A percentile compares a stretch with the other conserved stretches of the same genome.
These are phyloP conservation scores for Camillea tinctor DNA, from an alignment of 2,329 filamentous ascomycete species.

Conservation along the genomic window DNA sequence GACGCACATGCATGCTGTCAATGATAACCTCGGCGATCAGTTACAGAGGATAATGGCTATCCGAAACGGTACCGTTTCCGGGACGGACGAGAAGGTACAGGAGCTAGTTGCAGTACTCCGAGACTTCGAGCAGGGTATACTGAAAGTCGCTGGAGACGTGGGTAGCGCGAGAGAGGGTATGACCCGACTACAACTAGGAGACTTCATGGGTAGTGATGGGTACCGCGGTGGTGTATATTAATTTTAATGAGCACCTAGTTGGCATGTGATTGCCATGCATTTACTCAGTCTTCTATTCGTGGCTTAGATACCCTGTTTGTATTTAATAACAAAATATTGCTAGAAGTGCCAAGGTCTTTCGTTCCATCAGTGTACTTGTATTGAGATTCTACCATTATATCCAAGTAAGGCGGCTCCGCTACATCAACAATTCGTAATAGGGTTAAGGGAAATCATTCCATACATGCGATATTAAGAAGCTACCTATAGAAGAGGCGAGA, in stretches of 20 bases:
- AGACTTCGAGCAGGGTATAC: conserved; percentile 64
- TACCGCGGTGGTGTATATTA: conserved; percentile 31
- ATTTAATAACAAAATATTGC: conserved; percentile 1
- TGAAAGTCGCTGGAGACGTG: conserved; percentile 61
- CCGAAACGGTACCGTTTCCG: conserved; percentile 36
- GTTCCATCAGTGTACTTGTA: not conserved
- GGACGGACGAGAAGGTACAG: conserved; percentile 45
- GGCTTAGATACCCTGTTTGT: conserved; percentile 28
- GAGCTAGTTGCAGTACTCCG: conserved; percentile 59
- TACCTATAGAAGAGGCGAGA: not conserved
- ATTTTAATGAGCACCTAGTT: conserved; percentile 7
- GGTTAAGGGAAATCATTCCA: not conserved
- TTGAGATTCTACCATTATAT: not conserved
- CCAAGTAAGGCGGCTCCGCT: not conserved
- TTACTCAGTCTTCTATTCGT: conserved; percentile 10
- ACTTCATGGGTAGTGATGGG: conserved; percentile 37
- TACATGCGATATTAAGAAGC: not conserved
- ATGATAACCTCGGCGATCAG: conserved; percentile 58
- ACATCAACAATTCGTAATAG: not conserved
- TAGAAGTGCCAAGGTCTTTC: not conserved
- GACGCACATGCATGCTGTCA: conserved; percentile 62
- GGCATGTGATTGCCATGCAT: not conserved
- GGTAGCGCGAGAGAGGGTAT: conserved; percentile 59
- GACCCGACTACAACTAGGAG: conserved; percentile 55
- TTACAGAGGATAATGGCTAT: conserved; percentile 52